Evolutionary conservation across 345 rosid genomes (phyloP).

Genomic region (Pistacia integerrima): DNA sequence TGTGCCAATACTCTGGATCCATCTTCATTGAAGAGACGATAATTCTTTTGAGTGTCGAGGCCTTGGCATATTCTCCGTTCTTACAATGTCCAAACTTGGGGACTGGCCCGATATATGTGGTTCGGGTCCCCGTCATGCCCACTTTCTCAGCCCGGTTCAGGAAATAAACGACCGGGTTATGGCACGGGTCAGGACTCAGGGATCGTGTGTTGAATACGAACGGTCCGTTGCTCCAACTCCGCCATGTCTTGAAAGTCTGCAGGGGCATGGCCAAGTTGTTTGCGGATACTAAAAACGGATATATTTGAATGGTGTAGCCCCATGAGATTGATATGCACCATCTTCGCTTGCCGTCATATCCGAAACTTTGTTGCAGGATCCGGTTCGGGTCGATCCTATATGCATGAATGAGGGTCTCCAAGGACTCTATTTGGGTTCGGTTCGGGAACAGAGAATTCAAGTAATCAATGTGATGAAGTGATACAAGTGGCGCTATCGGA

Average conservation of each 20-base stretch:
- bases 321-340: slow-evolving; percentile 84
- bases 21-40: slow-evolving; percentile 53
- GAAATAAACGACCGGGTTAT: slow-evolving; percentile 55
- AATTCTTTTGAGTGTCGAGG: slow-evolving; percentile 46
- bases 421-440: slow-evolving; percentile 45
- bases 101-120: slow-evolving; percentile 39
- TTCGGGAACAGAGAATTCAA: slow-evolving; percentile 61
- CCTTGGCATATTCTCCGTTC: slow-evolving; percentile 27
- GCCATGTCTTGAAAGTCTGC: slow-evolving; percentile 80
- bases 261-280: slow-evolving; percentile 51
- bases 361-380: slow-evolving; percentile 64
- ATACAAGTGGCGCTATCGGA: slow-evolving; percentile 68
- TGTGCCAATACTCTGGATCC: slow-evolving; percentile 66
- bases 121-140: slow-evolving; percentile 48
- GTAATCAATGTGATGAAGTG: slow-evolving; percentile 71
- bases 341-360: slow-evolving; percentile 54
- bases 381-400: slow-evolving; percentile 59
- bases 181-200: slow-evolving; percentile 47
- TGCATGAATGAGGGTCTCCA: slow-evolving; percentile 48
- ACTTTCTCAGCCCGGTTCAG: slow-evolving; percentile 49
- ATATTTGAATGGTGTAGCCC: slow-evolving; percentile 82
- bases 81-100: slow-evolving; percentile 36
- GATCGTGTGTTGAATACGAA: slow-evolving; percentile 72
- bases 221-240: slow-evolving; percentile 60
- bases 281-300: slow-evolving; percentile 44